These are phyloP conservation scores for Alternaria metachromatica DNA, from an alignment of 2,329 filamentous ascomycete species.

Conservation along the genomic window DNA sequence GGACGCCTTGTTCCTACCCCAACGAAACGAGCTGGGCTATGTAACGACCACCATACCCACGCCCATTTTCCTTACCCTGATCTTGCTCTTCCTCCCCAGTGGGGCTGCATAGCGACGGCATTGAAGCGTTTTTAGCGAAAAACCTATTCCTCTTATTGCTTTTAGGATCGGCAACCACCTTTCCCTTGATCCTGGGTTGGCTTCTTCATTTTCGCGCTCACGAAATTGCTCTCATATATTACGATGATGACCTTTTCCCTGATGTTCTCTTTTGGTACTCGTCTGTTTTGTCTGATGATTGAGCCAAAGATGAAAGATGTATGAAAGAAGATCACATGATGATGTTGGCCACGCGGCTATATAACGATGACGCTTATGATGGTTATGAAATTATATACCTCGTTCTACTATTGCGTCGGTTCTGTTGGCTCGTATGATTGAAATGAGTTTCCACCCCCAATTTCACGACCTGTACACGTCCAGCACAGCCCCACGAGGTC, in stretches of 20 bases:
- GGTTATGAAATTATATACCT: conserved; percentile 14
- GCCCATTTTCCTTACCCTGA: conserved; percentile 25
- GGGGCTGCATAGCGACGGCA: conserved; percentile 46
- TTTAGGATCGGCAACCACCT: conserved; percentile 4
- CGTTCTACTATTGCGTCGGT: neutral
- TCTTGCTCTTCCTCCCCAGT: conserved; percentile 18
- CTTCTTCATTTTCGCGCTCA: neutral
- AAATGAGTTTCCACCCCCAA: neutral
- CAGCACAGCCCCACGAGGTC: neutral
- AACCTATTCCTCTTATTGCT: neutral
- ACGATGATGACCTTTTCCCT: neutral
- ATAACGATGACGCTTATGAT: conserved; percentile 17
- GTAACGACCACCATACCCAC: neutral
- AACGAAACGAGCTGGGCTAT: neutral
- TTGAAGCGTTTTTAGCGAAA: conserved; percentile 45
- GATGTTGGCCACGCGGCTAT: conserved; percentile 16
- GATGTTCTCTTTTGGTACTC: neutral
- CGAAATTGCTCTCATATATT: neutral
- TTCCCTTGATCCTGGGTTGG: conserved; percentile 3
- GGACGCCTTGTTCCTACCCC: neutral
- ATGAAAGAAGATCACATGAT: conserved; percentile 9
- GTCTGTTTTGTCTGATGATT: conserved; percentile 3
- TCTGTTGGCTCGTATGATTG: neutral
- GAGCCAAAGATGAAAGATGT: conserved; percentile 21
- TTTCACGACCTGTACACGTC: neutral